Conservation (phyloP, 208 protist genomes). For the Leishmania aethiopica region DNA sequence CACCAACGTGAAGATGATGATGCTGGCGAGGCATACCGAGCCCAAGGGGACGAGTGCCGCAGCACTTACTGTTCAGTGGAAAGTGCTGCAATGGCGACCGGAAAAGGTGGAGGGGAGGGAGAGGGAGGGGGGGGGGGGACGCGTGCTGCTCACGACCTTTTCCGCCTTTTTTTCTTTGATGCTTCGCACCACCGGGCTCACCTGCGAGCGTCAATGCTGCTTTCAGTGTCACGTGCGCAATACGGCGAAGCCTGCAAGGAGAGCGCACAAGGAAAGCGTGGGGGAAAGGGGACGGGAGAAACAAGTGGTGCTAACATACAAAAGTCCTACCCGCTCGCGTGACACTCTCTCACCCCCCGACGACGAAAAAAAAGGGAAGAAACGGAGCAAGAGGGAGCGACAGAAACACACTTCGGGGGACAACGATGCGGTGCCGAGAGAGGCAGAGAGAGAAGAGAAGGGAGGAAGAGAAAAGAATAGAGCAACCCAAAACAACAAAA, state of each 20-base stretch:
- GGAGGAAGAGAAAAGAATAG: too few relatives aligned
- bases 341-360: too few relatives aligned
- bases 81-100: background rate
- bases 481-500: background rate
- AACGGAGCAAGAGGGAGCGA: background rate
- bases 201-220: background rate
- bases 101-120: background rate
- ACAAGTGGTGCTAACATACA: background rate
- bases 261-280: background rate
- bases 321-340: too few relatives aligned
- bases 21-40: background rate
- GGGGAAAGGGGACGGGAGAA: background rate
- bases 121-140: background rate
- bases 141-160: background rate
- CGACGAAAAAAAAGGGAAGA: background rate
- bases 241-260: background rate
- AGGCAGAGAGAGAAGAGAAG: too few relatives aligned
- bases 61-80: background rate
- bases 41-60: background rate
- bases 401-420: too few relatives aligned
- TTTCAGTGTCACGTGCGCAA: background rate
- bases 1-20: background rate
- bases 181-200: background rate
- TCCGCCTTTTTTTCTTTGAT: background rate
- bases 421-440: too few relatives aligned